Conservation (phyloP, 495 filamentous ascomycete species). For the Hypoxylon intermedium region DNA sequence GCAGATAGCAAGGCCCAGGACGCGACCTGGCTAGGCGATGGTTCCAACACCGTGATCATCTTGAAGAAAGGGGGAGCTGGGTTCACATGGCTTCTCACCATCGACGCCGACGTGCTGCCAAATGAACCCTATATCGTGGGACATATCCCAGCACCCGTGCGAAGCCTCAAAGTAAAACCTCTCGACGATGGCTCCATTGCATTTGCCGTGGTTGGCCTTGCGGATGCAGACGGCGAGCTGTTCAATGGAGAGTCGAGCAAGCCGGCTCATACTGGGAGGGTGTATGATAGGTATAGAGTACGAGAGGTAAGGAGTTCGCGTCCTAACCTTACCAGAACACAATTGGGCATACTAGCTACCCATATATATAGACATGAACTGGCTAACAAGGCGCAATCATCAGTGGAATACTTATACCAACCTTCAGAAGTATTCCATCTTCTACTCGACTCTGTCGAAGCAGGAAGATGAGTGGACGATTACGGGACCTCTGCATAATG, state of each 20-base stretch:
- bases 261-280: slow-evolving; percentile 14
- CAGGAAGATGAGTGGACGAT: slow-evolving; percentile 22
- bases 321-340: neutral
- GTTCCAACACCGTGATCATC: slow-evolving; percentile 23
- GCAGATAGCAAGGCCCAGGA: slow-evolving; percentile 31
- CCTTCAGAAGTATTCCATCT: slow-evolving; percentile 29
- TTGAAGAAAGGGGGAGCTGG: slow-evolving; percentile 31
- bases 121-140: slow-evolving; percentile 16
- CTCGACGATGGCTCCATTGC: slow-evolving; percentile 35
- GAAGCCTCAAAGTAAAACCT: slow-evolving; percentile 25
- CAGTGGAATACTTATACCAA: slow-evolving; percentile 31
- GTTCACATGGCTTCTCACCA: slow-evolving; percentile 28
- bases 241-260: slow-evolving; percentile 18
- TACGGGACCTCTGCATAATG: slow-evolving; percentile 24
- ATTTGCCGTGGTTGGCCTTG: slow-evolving; percentile 29
- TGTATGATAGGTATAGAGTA: slow-evolving; percentile 17
- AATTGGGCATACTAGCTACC: neutral
- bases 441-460: slow-evolving; percentile 38
- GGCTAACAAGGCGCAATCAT: neutral
- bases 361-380: too few species aligned
- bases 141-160: slow-evolving; percentile 24
- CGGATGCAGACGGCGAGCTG: slow-evolving; percentile 18
- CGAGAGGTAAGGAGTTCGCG: slow-evolving; percentile 25
- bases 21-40: slow-evolving; percentile 35
- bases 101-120: slow-evolving; percentile 14